A percentile compares a stretch with the other conserved stretches of the same genome.
These are phyloP conservation scores for Camelina neglecta DNA, from an alignment of 345 rosid species.

Conservation along the genomic window DNA sequence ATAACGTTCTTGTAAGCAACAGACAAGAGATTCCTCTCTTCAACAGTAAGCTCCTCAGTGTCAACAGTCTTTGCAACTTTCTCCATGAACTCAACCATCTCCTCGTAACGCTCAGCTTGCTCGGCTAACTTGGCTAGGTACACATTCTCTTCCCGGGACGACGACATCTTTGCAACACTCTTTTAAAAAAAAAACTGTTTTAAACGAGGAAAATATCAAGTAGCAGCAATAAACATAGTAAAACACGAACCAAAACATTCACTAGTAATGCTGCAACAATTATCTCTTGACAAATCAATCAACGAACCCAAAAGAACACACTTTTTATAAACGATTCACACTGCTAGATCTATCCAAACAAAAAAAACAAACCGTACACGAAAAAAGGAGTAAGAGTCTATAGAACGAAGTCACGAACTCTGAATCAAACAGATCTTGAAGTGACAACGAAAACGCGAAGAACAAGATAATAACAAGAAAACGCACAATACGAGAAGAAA, in stretches of 20 bases:
- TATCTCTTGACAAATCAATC: slow-evolving; percentile 11
- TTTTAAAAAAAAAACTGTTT: not conserved
- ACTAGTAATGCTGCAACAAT: slow-evolving; percentile 2
- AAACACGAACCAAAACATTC: not conserved
- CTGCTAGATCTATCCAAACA: slow-evolving; percentile 33
- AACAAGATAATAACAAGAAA: not conserved
- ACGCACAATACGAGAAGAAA: not conserved
- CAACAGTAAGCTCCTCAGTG: slow-evolving; percentile 86
- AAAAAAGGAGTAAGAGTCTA: not conserved
- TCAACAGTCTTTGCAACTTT: slow-evolving; percentile 87
- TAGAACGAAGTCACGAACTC: not conserved
- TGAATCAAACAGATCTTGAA: slow-evolving; percentile 39
- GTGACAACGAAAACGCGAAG: slow-evolving; percentile 2
- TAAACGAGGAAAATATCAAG: not conserved
- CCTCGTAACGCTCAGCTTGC: slow-evolving; percentile 97
- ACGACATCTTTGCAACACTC: slow-evolving; percentile 57
- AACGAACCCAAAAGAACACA: not conserved
- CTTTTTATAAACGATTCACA: not conserved
- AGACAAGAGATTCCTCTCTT: slow-evolving; percentile 94
- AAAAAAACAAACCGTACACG: not conserved
- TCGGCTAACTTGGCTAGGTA: slow-evolving; percentile 97
- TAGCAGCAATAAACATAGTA: slow-evolving; percentile 3
- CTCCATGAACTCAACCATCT: slow-evolving; percentile 99
- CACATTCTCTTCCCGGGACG: slow-evolving; percentile 87
- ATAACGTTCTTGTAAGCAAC: slow-evolving; percentile 98